Percentiles rank a stretch among this genome's conserved stretches.
Conservation (phyloP, 331 rosid species). For the Malus hybrid region DNA sequence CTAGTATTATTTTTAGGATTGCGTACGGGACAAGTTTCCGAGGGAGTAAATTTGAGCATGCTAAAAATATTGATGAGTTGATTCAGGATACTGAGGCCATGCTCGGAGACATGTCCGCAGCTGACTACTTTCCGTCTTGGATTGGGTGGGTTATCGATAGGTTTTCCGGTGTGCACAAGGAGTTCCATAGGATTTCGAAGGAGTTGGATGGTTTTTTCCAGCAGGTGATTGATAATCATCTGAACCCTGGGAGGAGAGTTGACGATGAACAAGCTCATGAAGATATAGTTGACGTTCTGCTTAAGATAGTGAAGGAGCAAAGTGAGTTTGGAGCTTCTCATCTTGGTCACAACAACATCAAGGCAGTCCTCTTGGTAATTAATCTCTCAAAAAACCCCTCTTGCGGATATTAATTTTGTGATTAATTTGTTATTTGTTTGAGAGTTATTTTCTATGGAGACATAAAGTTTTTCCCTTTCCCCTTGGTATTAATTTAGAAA, state of each 20-base stretch:
- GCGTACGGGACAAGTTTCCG: constrained; percentile 28
- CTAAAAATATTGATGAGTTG: constrained; percentile 7
- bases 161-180: constrained; percentile 6
- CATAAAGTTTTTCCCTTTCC: no score
- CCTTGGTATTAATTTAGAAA: no score
- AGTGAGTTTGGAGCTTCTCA: neutral
- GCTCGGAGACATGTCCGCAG: constrained; percentile 15
- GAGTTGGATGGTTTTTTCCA: constrained; percentile 21
- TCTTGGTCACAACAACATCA: constrained; percentile 22
- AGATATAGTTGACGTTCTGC: constrained; percentile 34
- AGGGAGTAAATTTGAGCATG: constrained; percentile 6
- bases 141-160: constrained; percentile 26
- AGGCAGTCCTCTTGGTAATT: constrained; percentile 38
- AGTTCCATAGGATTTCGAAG: constrained; percentile 13
- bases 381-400: neutral
- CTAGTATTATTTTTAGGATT: constrained; percentile 32
- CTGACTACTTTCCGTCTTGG: constrained; percentile 12
- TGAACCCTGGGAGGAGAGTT: neutral
- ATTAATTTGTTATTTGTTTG: no score
- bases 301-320: constrained; percentile 14
- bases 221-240: constrained; percentile 31
- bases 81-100: neutral
- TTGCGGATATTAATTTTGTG: no score
- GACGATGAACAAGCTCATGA: constrained; percentile 14
- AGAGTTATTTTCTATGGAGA: no score